Evolutionary conservation across 306 rosid species (phyloP).

Genomic region (Quercus rubra): DNA sequence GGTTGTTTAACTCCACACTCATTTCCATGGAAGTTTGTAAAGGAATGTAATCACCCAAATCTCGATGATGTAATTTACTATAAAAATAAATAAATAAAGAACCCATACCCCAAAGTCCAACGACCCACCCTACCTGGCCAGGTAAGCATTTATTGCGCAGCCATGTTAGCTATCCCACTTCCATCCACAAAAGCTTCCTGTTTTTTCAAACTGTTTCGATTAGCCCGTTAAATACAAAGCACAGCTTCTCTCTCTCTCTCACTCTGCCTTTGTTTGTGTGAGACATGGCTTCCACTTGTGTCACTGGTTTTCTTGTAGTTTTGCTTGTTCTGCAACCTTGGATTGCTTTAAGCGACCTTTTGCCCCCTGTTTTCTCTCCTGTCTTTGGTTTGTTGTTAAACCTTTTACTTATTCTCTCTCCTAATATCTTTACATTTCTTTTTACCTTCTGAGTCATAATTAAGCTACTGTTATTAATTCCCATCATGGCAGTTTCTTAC

Average conservation of each 20-base stretch:
- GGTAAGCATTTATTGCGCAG: background rate
- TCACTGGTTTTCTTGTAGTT: background rate
- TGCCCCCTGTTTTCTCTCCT: slow-evolving; percentile 17
- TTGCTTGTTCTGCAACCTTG: slow-evolving; percentile 43
- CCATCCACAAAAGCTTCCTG: background rate
- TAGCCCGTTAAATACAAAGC: background rate
- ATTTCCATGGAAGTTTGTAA: too few relatives aligned
- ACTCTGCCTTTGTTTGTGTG: background rate
- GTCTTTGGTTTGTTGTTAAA: background rate
- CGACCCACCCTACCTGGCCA: slow-evolving; percentile 17
- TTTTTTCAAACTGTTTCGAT: background rate
- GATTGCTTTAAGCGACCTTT: slow-evolving; percentile 27
- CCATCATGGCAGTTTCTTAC: background rate
- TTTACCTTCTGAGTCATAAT: background rate
- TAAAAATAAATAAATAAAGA: background rate
- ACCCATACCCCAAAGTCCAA: slow-evolving; percentile 29
- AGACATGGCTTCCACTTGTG: slow-evolving; percentile 44
- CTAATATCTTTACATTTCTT: background rate
- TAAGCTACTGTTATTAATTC: background rate
- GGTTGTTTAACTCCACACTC: too few relatives aligned
- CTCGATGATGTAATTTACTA: too few relatives aligned
- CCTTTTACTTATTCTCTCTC: background rate
- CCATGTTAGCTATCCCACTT: slow-evolving; percentile 18
- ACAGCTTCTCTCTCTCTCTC: background rate
- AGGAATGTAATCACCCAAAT: too few relatives aligned